Base-by-base conservation (phyloP, 768 basidiomycete genomes). In the Mycena chlorophos region DNA sequence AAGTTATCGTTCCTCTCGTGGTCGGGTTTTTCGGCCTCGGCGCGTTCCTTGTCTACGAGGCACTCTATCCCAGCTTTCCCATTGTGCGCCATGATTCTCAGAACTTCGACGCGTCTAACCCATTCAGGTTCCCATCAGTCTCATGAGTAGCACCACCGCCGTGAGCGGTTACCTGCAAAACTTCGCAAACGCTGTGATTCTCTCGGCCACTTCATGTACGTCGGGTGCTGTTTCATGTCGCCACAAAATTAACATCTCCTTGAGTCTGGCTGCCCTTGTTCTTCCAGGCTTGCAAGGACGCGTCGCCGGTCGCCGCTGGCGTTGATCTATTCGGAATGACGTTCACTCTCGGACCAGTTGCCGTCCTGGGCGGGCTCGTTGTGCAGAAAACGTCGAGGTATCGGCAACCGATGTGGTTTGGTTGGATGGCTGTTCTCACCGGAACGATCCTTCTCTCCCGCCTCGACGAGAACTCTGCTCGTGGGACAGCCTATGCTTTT, bases 211-310 rank as follows among this genome's bases (percentile, higher is more conserved):
- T 6, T 12, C 13, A 14, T 42, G 40, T 42, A 42, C 14, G 40
- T 42, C 31, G n/a, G n/a, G n/a, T n/a, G n/a, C n/a, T n/a, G n/a
- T n/a, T n/a, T n/a, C n/a, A n/a, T n/a, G n/a, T n/a, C n/a, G n/a
- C n/a, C n/a, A n/a, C n/a, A n/a, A n/a, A n/a, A n/a, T n/a, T n/a
- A n/a, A n/a, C n/a, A n/a, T n/a, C n/a, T n/a, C n/a, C n/a, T n/a
- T n/a, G n/a, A 72, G 75, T 74, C 57, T 78, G 74, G 54, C 61
- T 73, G 1, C 75, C 75, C 2, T 69, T 75, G 5, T 79, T 72
- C 61, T 78, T 74, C 59, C 78, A 79, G 58, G 75, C 77, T 0
- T 72, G 69, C 54, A 69, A 69, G 51, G 68, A 60, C 2, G 62
- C 66, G 16, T 68, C 68, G 3, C 67, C 79, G 0, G 57, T 70